Conservation (phyloP, 2,329 filamentous ascomycete species). For the Colletotrichum sp. region DNA sequence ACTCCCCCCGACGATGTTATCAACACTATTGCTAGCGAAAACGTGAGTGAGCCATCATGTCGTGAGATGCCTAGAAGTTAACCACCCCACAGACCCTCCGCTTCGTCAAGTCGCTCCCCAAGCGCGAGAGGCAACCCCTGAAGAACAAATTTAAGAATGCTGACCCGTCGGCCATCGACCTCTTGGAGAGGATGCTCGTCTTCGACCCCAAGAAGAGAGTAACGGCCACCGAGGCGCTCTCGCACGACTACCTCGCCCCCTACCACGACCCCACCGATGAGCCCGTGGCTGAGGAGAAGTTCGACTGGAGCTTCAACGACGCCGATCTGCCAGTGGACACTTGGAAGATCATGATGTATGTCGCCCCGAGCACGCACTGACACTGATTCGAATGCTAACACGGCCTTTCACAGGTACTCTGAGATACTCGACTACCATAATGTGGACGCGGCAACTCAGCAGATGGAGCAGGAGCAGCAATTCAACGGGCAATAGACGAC, state of each 20-base stretch:
- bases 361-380: not conserved
- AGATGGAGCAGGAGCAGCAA: slow-evolving; percentile 32
- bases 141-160: slow-evolving; percentile 94
- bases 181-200: slow-evolving; percentile 95
- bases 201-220: slow-evolving; percentile 98
- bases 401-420: slow-evolving; percentile 75
- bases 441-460: slow-evolving; percentile 62
- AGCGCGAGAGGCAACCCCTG: slow-evolving; percentile 88
- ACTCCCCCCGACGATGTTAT: slow-evolving; percentile 99
- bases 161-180: slow-evolving; percentile 83
- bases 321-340: slow-evolving; percentile 96
- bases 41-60: slow-evolving; percentile 62
- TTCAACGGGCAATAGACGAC: slow-evolving; percentile 39
- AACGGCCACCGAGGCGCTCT: slow-evolving; percentile 83
- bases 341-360: slow-evolving; percentile 99
- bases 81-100: slow-evolving; percentile 74
- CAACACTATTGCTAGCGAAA: slow-evolving; percentile 97
- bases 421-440: slow-evolving; percentile 99
- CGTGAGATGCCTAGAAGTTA: not conserved
- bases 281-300: slow-evolving; percentile 94
- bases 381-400: not conserved
- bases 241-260: slow-evolving; percentile 91
- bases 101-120: slow-evolving; percentile 96
- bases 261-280: slow-evolving; percentile 99
- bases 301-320: slow-evolving; percentile 99